Base-by-base conservation (phyloP, 2,329 filamentous ascomycete genomes). In the Penicillium crustosum region DNA sequence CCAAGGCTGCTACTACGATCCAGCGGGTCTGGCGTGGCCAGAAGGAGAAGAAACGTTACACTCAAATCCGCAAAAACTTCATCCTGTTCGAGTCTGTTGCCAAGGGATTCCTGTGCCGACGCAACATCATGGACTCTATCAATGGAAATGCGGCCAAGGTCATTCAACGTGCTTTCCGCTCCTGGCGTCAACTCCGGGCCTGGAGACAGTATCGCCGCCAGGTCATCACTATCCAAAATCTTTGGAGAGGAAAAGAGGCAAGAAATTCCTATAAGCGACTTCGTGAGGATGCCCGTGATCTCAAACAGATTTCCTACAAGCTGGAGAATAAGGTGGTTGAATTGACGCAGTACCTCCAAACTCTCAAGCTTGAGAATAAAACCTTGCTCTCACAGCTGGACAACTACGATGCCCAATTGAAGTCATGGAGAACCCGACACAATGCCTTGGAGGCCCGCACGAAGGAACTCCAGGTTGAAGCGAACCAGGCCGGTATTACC, bases 221-320 rank as follows among this genome's bases (percentile, higher is more conserved):
- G 80, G 86, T 96, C 58, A 83, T 93, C 62, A 86, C 96, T 64
- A 87, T 97, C 44, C 94, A 99, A 78, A 96, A 88, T 75, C 77
- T 97, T 72, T 97, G 91, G 91, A 88, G 94, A 74, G 93, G 93
- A 73, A 93, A 86, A 76, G 73, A 77, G 62, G 93, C 94, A 55
- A 87, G 94, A 65, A 86, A 83, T 65, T 87, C 86, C 49, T 99
- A 99, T 83, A 97, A 96, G 85, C 86, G 82, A 67, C 80, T 96
- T 61, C 91, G 94, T 66, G 93, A 97, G 77, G 94, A 99, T 78
- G 94, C 94, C 64, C 90, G 94, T 72, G 95, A 99, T 80, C 85
- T 99, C 75, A 97, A 97, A 83, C 93, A 97, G 77, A 99, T 99
- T 67, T 97, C 94, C 2, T 99, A 99, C 83, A 97, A 96, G 82